These are phyloP conservation scores for Noccaea bulbosa DNA, from an alignment of 345 rosid genomes.

Conservation along the genomic window DNA sequence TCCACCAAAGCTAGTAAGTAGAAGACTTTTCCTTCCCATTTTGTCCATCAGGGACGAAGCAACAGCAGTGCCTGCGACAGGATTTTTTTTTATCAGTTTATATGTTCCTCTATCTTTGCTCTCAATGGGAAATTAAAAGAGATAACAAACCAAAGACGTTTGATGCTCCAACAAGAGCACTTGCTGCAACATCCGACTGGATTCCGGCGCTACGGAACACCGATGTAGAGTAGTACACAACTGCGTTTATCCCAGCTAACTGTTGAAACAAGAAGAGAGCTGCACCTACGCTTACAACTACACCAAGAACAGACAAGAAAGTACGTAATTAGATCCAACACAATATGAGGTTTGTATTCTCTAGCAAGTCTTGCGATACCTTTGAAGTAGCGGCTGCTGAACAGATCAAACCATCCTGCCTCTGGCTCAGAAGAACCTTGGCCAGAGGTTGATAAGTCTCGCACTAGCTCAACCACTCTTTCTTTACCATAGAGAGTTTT, in stretches of 20 bases:
- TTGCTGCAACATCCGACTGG: slow-evolving; percentile 95
- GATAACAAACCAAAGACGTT: slow-evolving; percentile 76
- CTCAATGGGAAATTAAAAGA: neutral
- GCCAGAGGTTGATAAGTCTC: slow-evolving; percentile 62
- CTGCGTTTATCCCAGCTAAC: slow-evolving; percentile 98
- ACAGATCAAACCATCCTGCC: slow-evolving; percentile 97
- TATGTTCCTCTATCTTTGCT: too few species aligned
- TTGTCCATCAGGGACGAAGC: slow-evolving; percentile 98
- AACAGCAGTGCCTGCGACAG: slow-evolving; percentile 75
- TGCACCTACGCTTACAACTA: slow-evolving; percentile 98
- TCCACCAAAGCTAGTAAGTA: slow-evolving; percentile 86
- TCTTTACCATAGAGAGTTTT: slow-evolving; percentile 89
- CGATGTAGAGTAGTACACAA: slow-evolving; percentile 94
- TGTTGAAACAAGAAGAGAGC: slow-evolving; percentile 99
- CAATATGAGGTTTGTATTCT: neutral
- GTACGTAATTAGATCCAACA: slow-evolving; percentile 1
- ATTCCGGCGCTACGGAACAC: slow-evolving; percentile 95
- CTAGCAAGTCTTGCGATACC: slow-evolving; percentile 49
- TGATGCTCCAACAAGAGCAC: slow-evolving; percentile 98
- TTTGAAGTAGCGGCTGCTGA: slow-evolving; percentile 90
- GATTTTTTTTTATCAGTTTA: neutral
- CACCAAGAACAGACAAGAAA: slow-evolving; percentile 38
- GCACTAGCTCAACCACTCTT: slow-evolving; percentile 84
- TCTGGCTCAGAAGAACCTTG: slow-evolving; percentile 89
- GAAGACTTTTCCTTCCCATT: slow-evolving; percentile 94